Evolutionary conservation across 257 asterid species (phyloP).

Genomic region (Capsicum rhomboideum): DNA sequence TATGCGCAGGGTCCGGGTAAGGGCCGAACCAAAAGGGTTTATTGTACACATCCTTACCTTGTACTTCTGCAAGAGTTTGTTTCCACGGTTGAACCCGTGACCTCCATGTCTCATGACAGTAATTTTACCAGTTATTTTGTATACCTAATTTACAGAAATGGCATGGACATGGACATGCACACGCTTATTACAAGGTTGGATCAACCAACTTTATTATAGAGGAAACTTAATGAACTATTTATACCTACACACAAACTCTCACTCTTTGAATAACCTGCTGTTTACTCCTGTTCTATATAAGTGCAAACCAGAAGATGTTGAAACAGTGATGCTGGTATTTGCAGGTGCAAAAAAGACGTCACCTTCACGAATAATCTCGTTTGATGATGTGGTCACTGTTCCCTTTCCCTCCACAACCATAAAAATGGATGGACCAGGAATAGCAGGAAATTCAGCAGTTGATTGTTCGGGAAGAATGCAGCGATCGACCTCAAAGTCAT

Average conservation of each 20-base stretch:
- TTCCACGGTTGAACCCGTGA: too few relatives aligned
- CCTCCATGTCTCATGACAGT: too few relatives aligned
- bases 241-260: background rate
- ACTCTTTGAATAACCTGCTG: background rate
- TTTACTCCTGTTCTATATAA: conserved; percentile 75
- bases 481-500: conserved; percentile 85
- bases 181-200: background rate
- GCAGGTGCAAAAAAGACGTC: conserved; percentile 69
- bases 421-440: conserved; percentile 66
- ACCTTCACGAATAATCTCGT: conserved; percentile 46
- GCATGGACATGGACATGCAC: background rate
- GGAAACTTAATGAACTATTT: background rate
- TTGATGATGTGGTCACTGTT: conserved; percentile 15
- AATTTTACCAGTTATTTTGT: background rate
- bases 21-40: too few relatives aligned
- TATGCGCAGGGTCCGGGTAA: too few relatives aligned
- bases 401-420: conserved; percentile 58
- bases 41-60: too few relatives aligned
- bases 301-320: conserved; percentile 31
- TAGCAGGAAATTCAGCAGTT: conserved; percentile 39
- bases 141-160: background rate
- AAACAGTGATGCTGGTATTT: conserved; percentile 28
- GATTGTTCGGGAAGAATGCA: conserved; percentile 58
- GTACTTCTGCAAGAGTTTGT: too few relatives aligned
- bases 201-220: background rate